Percentiles rank a stretch among this genome's conserved stretches.
phyloP scores from a whole-genome alignment of 306 rosid species.

The Rosa multiflora region DNA sequence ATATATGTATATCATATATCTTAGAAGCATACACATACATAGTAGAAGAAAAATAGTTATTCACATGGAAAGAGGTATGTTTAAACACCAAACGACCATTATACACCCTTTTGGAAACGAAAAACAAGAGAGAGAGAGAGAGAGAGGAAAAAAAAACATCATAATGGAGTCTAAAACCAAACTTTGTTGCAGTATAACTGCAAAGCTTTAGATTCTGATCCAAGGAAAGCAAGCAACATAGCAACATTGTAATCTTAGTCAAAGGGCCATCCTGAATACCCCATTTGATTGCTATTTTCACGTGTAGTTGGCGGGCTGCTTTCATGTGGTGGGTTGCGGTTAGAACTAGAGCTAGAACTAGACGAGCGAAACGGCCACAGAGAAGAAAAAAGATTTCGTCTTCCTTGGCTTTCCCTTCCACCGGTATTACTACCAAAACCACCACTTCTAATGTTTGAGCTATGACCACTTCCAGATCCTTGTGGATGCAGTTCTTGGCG shows the following conservation, averaged over 20 bases:
- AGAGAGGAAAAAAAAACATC: not conserved
- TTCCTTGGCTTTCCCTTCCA: constrained; percentile 48
- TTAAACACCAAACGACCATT: constrained; percentile 13
- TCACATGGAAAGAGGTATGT: constrained; percentile 20
- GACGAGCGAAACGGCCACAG: constrained; percentile 74
- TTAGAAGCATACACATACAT: not conserved
- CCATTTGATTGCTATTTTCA: constrained; percentile 40
- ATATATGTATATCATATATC: not conserved
- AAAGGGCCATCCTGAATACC: constrained; percentile 63
- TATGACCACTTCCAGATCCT: constrained; percentile 31
- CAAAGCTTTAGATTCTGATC: constrained; percentile 11
- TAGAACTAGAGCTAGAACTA: constrained; percentile 46
- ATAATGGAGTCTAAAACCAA: constrained; percentile 14
- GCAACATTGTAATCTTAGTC: constrained; percentile 27
- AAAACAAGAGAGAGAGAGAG: not conserved
- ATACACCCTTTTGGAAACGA: not conserved
- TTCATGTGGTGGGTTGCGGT: constrained; percentile 38
- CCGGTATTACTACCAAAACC: constrained; percentile 20
- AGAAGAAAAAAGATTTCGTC: constrained; percentile 50
- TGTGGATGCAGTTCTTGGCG: constrained; percentile 66
- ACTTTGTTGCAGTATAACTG: constrained; percentile 7
- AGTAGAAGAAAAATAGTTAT: constrained; percentile 6
- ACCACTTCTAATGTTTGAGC: constrained; percentile 35
- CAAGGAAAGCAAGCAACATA: constrained; percentile 2
- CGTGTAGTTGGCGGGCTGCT: constrained; percentile 42